Evolutionary conservation across 208 protist species (phyloP), one percentile per base, ranked within the genome.

Genomic region (Leishmania braziliensis): DNA sequence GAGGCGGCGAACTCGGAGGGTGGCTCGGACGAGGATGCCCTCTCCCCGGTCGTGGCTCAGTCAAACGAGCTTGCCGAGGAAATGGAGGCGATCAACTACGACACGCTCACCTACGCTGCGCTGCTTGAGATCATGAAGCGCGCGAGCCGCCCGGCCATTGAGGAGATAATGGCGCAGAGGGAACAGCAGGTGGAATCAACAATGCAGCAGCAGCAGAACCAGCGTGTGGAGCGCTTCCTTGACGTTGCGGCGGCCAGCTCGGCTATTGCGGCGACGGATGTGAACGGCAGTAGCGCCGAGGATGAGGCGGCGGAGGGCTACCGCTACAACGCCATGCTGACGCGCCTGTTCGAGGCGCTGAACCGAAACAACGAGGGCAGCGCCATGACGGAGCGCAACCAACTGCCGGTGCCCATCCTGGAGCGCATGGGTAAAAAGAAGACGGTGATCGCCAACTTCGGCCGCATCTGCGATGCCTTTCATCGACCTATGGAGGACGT

Each of bases 391-490:
- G 90, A 95, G 86, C 92, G 92, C 20, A 97, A 95, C 72, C 82
- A 93, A 72, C 78, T 98, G n/a, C 91, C 92, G 1, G 86, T 88
- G 50, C 96, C 96, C 20, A 83, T 96, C 65, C 78, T 98, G 10
- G 93, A 95, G 86, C 89, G 85, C 63, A 91, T 98, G 58, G 95
- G 96, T 53, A 96, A 96, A 87, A 97, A 97, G 86, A 98, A 98
- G 86, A 96, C 94, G 6, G 89, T 94, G 39, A 97, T 98, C 79
- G 87, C 84, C 20, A 98, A 98, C 90, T 98, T 98, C 83, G 87
- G 80, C 48, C 91, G 95, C 65, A 96, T 98, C 88, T 98, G 95
- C 89, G 85, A 96, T 39, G 87, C 86, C 54, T 90, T 98, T 73
- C 76, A 98, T 80, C 91, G 96, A 36, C 82, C 89, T 50, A 86